phyloP scores from a whole-genome alignment of 1,284 basidiomycete species.

The Ceratobasidium sp. region DNA sequence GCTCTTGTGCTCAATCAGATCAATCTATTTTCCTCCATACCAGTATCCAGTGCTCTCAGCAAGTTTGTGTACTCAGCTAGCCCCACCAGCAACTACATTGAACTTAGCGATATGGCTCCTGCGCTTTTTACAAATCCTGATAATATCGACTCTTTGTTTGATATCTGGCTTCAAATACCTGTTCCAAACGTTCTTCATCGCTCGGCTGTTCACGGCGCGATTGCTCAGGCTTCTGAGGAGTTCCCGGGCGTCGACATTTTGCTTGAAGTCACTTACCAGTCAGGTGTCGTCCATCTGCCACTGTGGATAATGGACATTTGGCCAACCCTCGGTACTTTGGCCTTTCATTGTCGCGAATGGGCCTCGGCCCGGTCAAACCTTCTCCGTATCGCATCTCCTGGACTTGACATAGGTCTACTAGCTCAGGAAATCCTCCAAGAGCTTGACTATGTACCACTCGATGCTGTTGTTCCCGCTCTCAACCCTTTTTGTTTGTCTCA shows the following conservation, averaged over 20 bases:
- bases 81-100: not conserved
- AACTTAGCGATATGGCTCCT: not conserved
- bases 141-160: not conserved
- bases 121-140: not conserved
- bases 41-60: not conserved
- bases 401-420: not conserved
- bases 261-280: not conserved
- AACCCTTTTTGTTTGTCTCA: not conserved
- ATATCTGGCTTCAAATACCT: conserved; percentile 13
- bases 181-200: not conserved
- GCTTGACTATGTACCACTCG: not conserved
- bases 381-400: not conserved
- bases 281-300: not conserved
- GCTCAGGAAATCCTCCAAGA: not conserved
- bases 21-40: not conserved
- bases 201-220: not conserved
- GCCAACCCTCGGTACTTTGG: not conserved
- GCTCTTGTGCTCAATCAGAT: too few relatives aligned
- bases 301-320: conserved; percentile 6
- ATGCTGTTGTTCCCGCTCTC: not conserved
- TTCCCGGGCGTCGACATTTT: conserved; percentile 2
- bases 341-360: conserved; percentile 5
- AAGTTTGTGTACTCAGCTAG: not conserved
- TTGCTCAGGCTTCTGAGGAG: not conserved
- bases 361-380: not conserved